Evolutionary conservation across 2,329 filamentous ascomycete genomes (phyloP).

Genomic region (Ophiostoma quercus): DNA sequence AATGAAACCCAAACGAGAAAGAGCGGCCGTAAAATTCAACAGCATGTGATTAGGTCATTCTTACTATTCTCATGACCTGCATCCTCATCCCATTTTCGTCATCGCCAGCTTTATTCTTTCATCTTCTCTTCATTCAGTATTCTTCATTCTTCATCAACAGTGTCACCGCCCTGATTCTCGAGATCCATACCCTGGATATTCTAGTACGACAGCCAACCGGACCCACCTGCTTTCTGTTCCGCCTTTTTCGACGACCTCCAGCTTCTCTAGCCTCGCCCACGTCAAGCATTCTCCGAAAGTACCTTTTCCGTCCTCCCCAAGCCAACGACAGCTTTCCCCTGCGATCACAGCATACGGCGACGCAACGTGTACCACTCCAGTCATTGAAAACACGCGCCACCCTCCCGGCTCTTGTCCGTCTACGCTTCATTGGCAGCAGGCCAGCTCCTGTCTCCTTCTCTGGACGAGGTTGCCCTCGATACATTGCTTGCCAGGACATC

Average conservation of each 20-base stretch:
- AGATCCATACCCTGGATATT: background rate
- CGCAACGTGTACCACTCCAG: background rate
- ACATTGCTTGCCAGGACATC: background rate
- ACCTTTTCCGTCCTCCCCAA: background rate
- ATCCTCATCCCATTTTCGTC: background rate
- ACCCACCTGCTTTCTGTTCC: background rate
- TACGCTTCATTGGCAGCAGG: background rate
- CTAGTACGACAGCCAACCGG: background rate
- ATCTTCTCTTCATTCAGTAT: background rate
- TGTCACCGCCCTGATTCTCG: background rate
- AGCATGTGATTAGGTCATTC: background rate
- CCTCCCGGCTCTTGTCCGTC: background rate
- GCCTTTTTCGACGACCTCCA: conserved; percentile 2
- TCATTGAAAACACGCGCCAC: background rate
- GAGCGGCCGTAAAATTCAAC: background rate
- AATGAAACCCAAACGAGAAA: background rate
- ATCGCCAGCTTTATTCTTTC: background rate
- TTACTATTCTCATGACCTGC: background rate
- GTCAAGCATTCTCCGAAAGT: background rate
- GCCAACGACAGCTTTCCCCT: background rate
- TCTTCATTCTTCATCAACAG: background rate
- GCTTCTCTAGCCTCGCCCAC: background rate
- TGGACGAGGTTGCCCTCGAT: conserved; percentile 3
- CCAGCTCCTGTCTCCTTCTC: conserved; percentile 4
- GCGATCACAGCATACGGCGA: background rate